Base-by-base conservation (phyloP, 2,329 filamentous ascomycete genomes). In the Escovopsis sp. region DNA sequence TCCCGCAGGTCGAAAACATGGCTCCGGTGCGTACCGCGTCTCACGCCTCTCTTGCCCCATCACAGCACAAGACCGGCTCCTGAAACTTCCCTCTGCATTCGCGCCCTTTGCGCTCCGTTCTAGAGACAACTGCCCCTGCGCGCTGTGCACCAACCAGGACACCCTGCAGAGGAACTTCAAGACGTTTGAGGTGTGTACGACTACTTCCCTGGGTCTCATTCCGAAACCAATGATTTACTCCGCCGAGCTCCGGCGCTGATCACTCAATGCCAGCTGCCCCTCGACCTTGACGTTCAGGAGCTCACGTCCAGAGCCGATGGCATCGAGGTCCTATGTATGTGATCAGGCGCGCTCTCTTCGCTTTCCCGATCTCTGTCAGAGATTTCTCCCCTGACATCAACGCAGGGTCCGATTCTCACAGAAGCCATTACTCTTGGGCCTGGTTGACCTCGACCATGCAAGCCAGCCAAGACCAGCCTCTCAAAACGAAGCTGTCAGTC, bases 351-450 rank as follows among this genome's bases (percentile, higher is more conserved):
- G 4, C 19, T 2, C 14, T 18, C 10, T n/a, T 7, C 18, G 11
- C 15, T 3, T 13, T 8, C 35, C 15, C 21, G 17, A 8, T 13
- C 16, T 6, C 23, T 23, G 15, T 6, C 17, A 30, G 5, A n/a
- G n/a, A n/a, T 5, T 11, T 25, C 21, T 25, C 21, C 21, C 3
- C 21, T 25, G 11, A 25, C 21, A 2, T 11, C 11, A 15, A 1
- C 16, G 12, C n/a, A 83, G 79, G 79, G 78, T 67, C 68, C 40
- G 77, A 81, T 50, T 65, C 63, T 2, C 86, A 93, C 53, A 50
- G 63, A 31, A 86, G 81, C 55, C 55, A 63, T 17, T 92, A 86
- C 50, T 51, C 64, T 1, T 77, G 70, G 65, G 62, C 61, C 83
- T 38, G 46, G 61, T 37, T 55, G 55, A 35, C 34, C 19, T 35